phyloP scores from a whole-genome alignment of 169 alveolate genomes.

The Plasmodium berghei region DNA sequence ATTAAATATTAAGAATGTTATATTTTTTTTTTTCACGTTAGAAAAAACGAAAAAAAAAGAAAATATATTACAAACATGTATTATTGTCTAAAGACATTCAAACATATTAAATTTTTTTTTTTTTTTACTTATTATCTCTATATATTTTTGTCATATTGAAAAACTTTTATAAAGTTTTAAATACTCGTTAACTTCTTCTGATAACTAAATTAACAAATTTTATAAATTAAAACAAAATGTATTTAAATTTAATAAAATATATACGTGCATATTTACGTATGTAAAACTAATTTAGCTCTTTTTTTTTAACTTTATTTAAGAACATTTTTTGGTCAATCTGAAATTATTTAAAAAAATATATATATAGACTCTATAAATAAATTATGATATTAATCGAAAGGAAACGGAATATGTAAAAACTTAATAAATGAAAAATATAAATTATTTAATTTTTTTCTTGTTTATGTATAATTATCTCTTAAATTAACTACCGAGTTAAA shows the following conservation, averaged over 20 bases:
- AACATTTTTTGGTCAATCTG: conserved; percentile 48
- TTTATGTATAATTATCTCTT: background rate
- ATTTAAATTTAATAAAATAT: background rate
- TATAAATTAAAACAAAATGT: background rate
- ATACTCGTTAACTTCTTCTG: conserved; percentile 23
- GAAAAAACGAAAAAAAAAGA: background rate
- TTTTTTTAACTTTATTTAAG: conserved; percentile 15
- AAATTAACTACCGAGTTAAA: conserved; percentile 31
- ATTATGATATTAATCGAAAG: too few relatives aligned
- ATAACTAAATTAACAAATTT: conserved; percentile 4
- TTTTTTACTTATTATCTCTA: background rate
- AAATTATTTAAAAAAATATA: background rate
- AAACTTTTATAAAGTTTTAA: conserved; percentile 32
- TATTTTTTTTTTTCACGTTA: too few relatives aligned
- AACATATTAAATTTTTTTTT: background rate
- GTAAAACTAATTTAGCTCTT: background rate
- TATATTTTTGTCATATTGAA: background rate
- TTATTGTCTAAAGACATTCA: background rate
- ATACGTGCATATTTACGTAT: background rate
- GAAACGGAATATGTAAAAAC: background rate
- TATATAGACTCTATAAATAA: too few relatives aligned
- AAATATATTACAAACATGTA: conserved; percentile 14
- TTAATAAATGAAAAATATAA: conserved; percentile 4
- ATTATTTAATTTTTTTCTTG: background rate
- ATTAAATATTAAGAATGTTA: too few relatives aligned